These are phyloP conservation scores for Exophiala bonariae DNA, from an alignment of 2,329 filamentous ascomycete species.

Conservation along the genomic window DNA sequence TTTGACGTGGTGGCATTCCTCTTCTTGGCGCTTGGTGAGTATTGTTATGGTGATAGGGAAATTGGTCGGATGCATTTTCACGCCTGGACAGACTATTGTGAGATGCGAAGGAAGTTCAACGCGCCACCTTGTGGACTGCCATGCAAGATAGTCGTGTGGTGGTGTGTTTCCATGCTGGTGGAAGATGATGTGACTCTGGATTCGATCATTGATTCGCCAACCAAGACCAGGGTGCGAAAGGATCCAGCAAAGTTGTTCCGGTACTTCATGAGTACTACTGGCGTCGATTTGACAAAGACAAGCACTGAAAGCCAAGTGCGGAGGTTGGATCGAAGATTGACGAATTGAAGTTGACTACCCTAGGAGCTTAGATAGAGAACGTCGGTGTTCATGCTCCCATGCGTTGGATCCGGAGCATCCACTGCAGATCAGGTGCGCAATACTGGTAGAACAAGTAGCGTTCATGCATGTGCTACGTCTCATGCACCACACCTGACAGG, in stretches of 20 bases:
- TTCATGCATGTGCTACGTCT: too few relatives aligned
- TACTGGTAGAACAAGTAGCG: too few relatives aligned
- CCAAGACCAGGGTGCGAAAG: constrained; percentile 11
- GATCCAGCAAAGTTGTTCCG: constrained; percentile 18
- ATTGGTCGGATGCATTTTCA: constrained; percentile 22
- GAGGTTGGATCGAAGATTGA: too few relatives aligned
- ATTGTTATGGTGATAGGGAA: constrained; percentile 15
- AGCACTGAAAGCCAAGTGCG: too few relatives aligned
- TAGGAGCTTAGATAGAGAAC: too few relatives aligned
- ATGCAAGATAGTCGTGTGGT: constrained; percentile 23
- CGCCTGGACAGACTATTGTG: constrained; percentile 22
- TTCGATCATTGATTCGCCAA: constrained; percentile 13
- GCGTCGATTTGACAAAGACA: too few relatives aligned
- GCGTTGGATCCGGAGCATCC: too few relatives aligned
- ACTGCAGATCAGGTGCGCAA: too few relatives aligned
- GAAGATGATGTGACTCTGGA: constrained; percentile 16
- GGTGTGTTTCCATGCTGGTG: constrained; percentile 20
- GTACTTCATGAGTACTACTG: constrained; percentile 12
- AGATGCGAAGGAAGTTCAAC: constrained; percentile 14
- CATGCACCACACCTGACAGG: too few relatives aligned
- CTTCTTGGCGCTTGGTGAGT: constrained; percentile 20
- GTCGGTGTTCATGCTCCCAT: too few relatives aligned
- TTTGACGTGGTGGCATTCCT: constrained; percentile 21
- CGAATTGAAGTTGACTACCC: too few relatives aligned
- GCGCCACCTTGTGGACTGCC: constrained; percentile 15